A percentile compares a stretch with the other conserved stretches of the same genome.
Evolutionary conservation across 345 rosid genomes (phyloP).

Genomic region (Hibiscus syriacus): DNA sequence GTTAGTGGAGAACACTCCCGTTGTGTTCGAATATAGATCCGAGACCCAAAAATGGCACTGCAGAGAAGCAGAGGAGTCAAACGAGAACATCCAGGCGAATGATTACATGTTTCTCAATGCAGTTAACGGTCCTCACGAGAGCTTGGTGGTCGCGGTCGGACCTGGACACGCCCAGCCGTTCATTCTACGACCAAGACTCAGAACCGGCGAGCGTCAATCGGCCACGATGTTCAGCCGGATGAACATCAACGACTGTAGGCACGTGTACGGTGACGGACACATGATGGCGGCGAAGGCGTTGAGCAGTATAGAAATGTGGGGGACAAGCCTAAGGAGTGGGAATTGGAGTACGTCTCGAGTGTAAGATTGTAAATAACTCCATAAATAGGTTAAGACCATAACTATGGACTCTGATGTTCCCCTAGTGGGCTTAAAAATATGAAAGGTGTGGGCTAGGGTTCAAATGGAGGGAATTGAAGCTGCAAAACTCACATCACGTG

Average conservation of each 20-base stretch:
- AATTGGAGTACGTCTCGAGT: conserved; percentile 36
- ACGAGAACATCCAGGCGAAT: background rate
- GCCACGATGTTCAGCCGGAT: background rate
- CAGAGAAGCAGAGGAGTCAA: conserved; percentile 23
- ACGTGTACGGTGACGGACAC: conserved; percentile 61
- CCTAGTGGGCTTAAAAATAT: no score
- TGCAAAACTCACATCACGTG: no score
- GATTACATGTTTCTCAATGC: conserved; percentile 36
- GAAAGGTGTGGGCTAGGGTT: no score
- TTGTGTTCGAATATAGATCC: conserved; percentile 41
- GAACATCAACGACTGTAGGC: conserved; percentile 24
- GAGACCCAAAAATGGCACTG: conserved; percentile 41
- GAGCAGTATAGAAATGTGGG: background rate
- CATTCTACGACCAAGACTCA: conserved; percentile 38
- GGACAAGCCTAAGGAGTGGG: background rate
- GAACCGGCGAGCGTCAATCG: background rate
- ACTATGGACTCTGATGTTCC: no score
- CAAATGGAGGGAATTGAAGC: no score
- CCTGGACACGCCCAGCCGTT: conserved; percentile 9
- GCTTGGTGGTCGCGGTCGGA: conserved; percentile 30
- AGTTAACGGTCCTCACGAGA: conserved; percentile 40
- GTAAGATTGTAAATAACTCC: no score
- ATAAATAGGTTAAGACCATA: no score
- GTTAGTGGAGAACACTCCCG: no score
- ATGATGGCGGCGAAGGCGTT: conserved; percentile 29